These are phyloP conservation scores for Barnettozyma botsteinii DNA, from an alignment of 805 yeast species.

Conservation along the genomic window DNA sequence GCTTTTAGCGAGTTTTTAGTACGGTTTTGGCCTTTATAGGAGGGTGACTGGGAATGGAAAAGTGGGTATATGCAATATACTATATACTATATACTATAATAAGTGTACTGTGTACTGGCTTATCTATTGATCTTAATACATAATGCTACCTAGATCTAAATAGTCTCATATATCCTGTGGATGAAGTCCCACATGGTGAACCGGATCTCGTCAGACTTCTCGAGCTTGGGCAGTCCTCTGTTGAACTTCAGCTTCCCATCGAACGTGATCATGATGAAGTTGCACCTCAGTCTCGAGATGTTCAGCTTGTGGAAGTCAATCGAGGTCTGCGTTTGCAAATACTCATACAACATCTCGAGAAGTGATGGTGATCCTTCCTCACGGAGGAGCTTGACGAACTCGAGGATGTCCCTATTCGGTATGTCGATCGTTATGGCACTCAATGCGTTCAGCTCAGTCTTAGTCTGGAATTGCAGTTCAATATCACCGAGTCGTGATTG, in stretches of 20 bases:
- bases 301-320: conserved; percentile 23
- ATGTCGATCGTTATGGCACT: conserved; percentile 25
- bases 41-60: too few relatives aligned
- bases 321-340: conserved; percentile 26
- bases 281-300: conserved; percentile 16
- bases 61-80: too few relatives aligned
- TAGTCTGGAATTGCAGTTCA: conserved; percentile 22
- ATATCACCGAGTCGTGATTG: conserved; percentile 24
- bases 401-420: conserved; percentile 20
- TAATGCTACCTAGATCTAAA: neutral
- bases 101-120: too few relatives aligned
- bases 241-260: conserved; percentile 21
- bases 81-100: too few relatives aligned
- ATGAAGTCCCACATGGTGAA: conserved; percentile 26
- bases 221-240: conserved; percentile 18
- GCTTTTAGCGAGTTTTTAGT: too few relatives aligned
- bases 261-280: conserved; percentile 14
- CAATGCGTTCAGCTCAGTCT: conserved; percentile 21
- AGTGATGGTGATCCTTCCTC: conserved; percentile 7
- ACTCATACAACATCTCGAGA: conserved; percentile 16
- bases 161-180: conserved; percentile 6
- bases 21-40: too few relatives aligned
- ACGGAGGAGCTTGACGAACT: conserved; percentile 10
- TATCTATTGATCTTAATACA: too few relatives aligned
- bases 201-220: conserved; percentile 15